These are phyloP conservation scores for Camelina sativa DNA, from an alignment of 345 rosid species.

Conservation along the genomic window DNA sequence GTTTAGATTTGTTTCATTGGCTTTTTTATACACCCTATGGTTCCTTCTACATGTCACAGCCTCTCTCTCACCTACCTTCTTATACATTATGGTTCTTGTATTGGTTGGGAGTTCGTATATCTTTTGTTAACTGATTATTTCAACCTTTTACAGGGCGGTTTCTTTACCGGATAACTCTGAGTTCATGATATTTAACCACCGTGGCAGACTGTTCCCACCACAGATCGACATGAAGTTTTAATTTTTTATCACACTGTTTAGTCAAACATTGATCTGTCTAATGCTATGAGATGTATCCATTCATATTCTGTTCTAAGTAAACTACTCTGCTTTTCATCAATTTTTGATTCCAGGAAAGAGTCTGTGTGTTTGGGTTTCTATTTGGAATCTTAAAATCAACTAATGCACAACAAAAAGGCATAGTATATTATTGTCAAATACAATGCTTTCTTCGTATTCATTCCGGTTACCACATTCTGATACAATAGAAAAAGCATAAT, in stretches of 20 bases:
- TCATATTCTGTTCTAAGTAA: neutral
- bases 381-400: neutral
- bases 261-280: constrained; percentile 16
- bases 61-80: constrained; percentile 18
- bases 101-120: constrained; percentile 6
- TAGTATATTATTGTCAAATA: neutral
- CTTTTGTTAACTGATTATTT: neutral
- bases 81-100: neutral
- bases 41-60: neutral
- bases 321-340: constrained; percentile 13
- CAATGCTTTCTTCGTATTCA: neutral
- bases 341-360: constrained; percentile 3
- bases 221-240: constrained; percentile 58
- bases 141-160: constrained; percentile 62
- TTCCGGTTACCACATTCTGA: neutral
- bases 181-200: constrained; percentile 90
- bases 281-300: constrained; percentile 23
- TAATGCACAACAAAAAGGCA: neutral
- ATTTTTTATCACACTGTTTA: constrained; percentile 7
- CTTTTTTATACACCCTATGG: neutral
- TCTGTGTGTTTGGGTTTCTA: neutral
- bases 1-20: neutral
- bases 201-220: constrained; percentile 59
- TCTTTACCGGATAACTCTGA: constrained; percentile 80
- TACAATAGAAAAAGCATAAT: too few relatives aligned